Evolutionary conservation across 192 early-diverging fungal genomes (phyloP).

Genomic region (Coemansia sp.): DNA sequence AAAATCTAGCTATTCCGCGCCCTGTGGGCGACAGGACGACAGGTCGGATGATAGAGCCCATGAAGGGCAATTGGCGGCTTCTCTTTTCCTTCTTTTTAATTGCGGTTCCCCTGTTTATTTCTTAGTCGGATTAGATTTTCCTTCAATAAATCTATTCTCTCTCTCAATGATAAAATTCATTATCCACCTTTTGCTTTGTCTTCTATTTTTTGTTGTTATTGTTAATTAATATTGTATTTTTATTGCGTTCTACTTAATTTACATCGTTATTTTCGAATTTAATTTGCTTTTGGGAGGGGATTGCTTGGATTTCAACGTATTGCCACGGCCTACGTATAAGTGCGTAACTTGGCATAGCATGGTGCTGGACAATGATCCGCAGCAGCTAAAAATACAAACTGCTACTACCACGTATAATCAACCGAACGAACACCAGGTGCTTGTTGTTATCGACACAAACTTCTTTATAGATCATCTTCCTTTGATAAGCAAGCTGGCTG

Average conservation of each 20-base stretch:
- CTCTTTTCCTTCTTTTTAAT: too few species aligned
- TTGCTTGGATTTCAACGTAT: background rate
- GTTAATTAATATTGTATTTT: background rate
- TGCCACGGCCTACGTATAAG: background rate
- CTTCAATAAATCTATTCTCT: too few species aligned
- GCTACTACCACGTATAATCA: slow-evolving; percentile 2
- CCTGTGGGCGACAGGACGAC: too few species aligned
- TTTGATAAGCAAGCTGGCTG: slow-evolving; percentile 19
- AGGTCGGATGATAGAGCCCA: too few species aligned
- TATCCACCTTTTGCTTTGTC: too few species aligned
- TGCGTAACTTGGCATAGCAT: background rate
- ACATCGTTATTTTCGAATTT: background rate
- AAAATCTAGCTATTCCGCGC: too few species aligned
- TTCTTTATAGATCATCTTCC: slow-evolving; percentile 38
- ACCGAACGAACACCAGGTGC: slow-evolving; percentile 15
- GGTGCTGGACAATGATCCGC: background rate
- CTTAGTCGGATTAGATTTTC: too few species aligned
- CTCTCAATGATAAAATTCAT: too few species aligned
- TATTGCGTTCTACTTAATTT: background rate
- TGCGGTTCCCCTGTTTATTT: too few species aligned
- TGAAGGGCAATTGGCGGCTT: too few species aligned
- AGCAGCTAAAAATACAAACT: background rate
- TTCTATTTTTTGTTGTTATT: background rate
- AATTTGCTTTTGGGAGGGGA: background rate
- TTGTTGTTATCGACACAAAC: slow-evolving; percentile 48